Evolutionary conservation across 2,329 filamentous ascomycete species (phyloP), one percentile per base, ranked within the genome.

Genomic region (Dryadomyces quercivorus): DNA sequence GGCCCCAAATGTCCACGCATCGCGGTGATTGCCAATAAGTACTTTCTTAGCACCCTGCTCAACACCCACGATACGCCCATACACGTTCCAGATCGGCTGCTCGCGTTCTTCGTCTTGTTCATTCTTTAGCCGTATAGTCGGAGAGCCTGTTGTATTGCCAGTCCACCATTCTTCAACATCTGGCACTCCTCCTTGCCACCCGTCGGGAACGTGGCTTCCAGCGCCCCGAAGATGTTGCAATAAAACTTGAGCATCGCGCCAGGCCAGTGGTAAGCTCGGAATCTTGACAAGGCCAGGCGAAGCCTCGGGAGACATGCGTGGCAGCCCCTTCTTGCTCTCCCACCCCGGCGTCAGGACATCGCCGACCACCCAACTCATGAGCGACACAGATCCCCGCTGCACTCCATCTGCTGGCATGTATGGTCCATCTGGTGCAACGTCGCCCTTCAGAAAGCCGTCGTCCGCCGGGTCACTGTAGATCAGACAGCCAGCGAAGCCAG

Each of bases 291-390:
- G 74, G 0, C 83, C 91, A 2, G 79, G 72, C 48, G 85, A 86
- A 51, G 92, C 79, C 21, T 85, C 80, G 20, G 82, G 78, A 51
- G 80, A 75, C 62, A 93, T 74, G 51, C 88, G 80, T 46, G 83
- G 78, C 45, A 79, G 71, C 7, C 59, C 78, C 60, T 80, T 75
- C 48, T 77, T 82, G 67, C 85, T 90, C 56, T 88, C 84, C 75
- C 83, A 91, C 5, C 91, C 91, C 2, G 93, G 93, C 0, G 89
- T 95, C 47, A 97, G 76, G n/a, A 91, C 85, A 68, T 98, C 93
- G 42, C 93, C 93, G 0, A 94, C 70, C 4, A 95, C 80, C 81
- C 84, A 90, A 63, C 82, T 91, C 71, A 81, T 86, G 61, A 95
- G 70, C 58, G 85, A 85, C 26, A 96, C 93, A 5, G 82, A 79